Base-by-base conservation (phyloP, 2,329 filamentous ascomycete genomes). In the Pezizomycotina sp. region DNA sequence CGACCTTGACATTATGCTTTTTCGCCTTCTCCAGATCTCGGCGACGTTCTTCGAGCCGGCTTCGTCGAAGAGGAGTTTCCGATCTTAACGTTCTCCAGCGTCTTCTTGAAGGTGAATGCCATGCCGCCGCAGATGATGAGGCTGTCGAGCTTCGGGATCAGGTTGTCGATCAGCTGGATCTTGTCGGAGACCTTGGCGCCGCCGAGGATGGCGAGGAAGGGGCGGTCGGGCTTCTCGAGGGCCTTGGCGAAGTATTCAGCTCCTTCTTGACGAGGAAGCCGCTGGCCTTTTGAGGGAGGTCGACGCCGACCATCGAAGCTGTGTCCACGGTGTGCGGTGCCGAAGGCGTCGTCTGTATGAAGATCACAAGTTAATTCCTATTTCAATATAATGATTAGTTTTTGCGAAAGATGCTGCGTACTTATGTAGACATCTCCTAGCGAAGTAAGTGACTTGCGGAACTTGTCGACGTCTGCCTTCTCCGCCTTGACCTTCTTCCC, bases 91-190 rank as follows among this genome's bases (percentile, higher is more conserved):
- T 71, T 68, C 63, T 93, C 72, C 38, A 95, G 71, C n/a, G 82
- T 86, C 73, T 98, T 98, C 72, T 95, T 95, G 73, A 98, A 98
- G 53, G 89, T 98, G 67, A 95, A 98, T 47, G 89, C 84, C 89
- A 98, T 98, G 54, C 74, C 89, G 57, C 89, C 89, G 60, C 86
- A 92, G 63, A 98, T 77, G 62, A 98, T 78, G 50, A 98, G 71
- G 60, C 77, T 89, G 71, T 98, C 72, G 61, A 98, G 84, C 72
- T 98, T 95, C 62, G 83, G 80, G 51, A 98, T 77, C 50, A 98
- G 69, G 70, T 98, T 98, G 66, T 98, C 84, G 58, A 98, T 95
- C 53, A 98, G 71, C 68, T 93, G 82, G 60, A 98, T 98, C 77
- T 98, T 98, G 71, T 98, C 89, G 27, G 82, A 91, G 51, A 98